Base-by-base conservation (phyloP, 305 asterid genomes). In the Rubia tinctorum region DNA sequence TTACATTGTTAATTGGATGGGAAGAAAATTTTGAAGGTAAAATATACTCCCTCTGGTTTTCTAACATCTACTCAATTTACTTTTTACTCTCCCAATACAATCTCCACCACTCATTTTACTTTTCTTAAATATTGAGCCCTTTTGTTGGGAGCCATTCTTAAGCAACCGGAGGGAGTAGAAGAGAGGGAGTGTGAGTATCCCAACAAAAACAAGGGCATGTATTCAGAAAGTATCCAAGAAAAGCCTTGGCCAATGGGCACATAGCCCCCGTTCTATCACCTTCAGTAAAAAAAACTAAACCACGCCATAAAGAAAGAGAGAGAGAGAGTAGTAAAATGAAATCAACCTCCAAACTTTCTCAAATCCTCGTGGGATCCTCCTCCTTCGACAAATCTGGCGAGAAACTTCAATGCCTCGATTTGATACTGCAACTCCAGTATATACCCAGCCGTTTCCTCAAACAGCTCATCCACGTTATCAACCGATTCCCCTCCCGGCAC, bases 401-500 rank as follows among this genome's bases (percentile, higher is more conserved):
- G 87, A 76, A 81, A 83, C 69, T 87, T 87, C 82, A 89, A 80
- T 39, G 86, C 86, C 70, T 83, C 76, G 5, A 87, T 77, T 74
- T 83, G 89, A 49, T 66, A 67, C 73, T 87, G 91, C 84, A 89
- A 66, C 15, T 80, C 78, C 80, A 80, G 44, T 63, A 89, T 89
- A 63, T 89, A 89, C 18, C 78, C 91, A 66, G 92, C 88, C 73
- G 95, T 89, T 81, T 89, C 90, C 73, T 84, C 87, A 73, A 87
- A 86, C 15, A 87, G 80, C 43, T 71, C 73, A 53, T 79, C 88
- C 71, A 68, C 84, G 23, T 49, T 49, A 49, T 79, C 77, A 11
- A 87, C 86, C 15, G 75, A 65, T 73, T 89, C 88, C 10, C 92
- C 95, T 60, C 92, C 95, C 23, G 95, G 95, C 56, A 89, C 86